Percentiles rank a stretch among this genome's conserved stretches.
These are phyloP conservation scores for Podila minutissima DNA, from an alignment of 192 early-diverging fungal species.

Conservation along the genomic window DNA sequence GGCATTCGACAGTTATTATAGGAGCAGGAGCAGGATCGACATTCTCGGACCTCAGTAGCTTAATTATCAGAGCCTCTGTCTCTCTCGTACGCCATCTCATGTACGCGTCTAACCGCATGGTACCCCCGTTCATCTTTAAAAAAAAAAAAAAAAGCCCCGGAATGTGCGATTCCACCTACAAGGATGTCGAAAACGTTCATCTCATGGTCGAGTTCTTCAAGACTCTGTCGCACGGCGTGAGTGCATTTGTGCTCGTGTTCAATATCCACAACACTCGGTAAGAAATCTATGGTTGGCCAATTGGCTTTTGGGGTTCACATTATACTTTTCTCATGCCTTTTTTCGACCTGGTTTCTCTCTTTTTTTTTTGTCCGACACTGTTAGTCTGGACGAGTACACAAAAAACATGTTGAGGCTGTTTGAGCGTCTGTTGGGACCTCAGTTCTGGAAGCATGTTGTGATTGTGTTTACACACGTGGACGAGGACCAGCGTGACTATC, in stretches of 20 bases:
- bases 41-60: too few species aligned
- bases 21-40: too few species aligned
- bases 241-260: slow-evolving; percentile 62
- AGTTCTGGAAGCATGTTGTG: slow-evolving; percentile 65
- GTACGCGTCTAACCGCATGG: too few species aligned
- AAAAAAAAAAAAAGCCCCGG: slow-evolving; percentile 43
- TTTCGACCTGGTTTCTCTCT: background rate
- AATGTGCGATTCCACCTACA: slow-evolving; percentile 56
- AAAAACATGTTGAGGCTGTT: slow-evolving; percentile 62
- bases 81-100: too few species aligned
- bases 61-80: too few species aligned
- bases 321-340: too few species aligned
- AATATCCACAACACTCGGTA: slow-evolving; percentile 64
- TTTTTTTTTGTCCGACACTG: background rate
- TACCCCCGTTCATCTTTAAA: too few species aligned
- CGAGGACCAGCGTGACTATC: slow-evolving; percentile 55
- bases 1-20: too few species aligned
- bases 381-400: slow-evolving; percentile 62
- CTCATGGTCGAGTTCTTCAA: slow-evolving; percentile 63
- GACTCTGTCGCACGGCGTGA: slow-evolving; percentile 60
- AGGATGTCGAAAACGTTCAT: slow-evolving; percentile 56
- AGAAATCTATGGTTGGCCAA: background rate
- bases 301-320: too few species aligned
- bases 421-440: slow-evolving; percentile 55
- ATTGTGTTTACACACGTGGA: slow-evolving; percentile 66